phyloP scores from a whole-genome alignment of 2,329 filamentous ascomycete species.

The Triangularia setosa region DNA sequence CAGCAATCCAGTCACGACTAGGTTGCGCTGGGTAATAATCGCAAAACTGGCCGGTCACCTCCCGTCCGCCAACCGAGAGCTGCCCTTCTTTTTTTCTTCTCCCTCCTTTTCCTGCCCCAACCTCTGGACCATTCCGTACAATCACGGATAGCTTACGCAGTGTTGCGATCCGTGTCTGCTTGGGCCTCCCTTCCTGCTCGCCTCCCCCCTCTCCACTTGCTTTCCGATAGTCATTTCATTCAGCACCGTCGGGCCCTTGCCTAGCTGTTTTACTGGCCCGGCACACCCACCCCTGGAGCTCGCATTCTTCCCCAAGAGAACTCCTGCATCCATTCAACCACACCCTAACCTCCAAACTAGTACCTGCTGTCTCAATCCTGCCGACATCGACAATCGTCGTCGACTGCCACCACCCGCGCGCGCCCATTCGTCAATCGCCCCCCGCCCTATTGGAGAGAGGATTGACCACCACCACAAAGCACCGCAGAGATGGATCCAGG shows the following conservation, averaged over 20 bases:
- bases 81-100: constrained; percentile 13
- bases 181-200: constrained; percentile 10
- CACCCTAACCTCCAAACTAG: constrained; percentile 16
- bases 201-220: constrained; percentile 24
- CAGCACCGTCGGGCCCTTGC: constrained; percentile 23
- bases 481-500: constrained; percentile 48
- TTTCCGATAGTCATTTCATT: constrained; percentile 29
- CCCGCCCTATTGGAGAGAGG: constrained; percentile 7
- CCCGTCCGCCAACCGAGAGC: constrained; percentile 13
- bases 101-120: constrained; percentile 7
- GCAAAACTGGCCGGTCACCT: constrained; percentile 23
- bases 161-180: constrained; percentile 4
- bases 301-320: constrained; percentile 25
- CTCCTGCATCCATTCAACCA: constrained; percentile 11
- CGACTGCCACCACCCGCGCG: constrained; percentile 15
- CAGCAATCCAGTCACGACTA: constrained; percentile 16
- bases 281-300: constrained; percentile 29
- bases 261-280: constrained; percentile 29
- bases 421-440: constrained; percentile 16
- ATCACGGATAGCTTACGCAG: background rate
- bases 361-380: constrained; percentile 18
- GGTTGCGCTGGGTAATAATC: constrained; percentile 25
- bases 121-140: background rate
- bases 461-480: constrained; percentile 17
- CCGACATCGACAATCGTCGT: constrained; percentile 18